These are phyloP conservation scores for Glaciozyma martinii DNA, from an alignment of 768 basidiomycete genomes.

Conservation along the genomic window DNA sequence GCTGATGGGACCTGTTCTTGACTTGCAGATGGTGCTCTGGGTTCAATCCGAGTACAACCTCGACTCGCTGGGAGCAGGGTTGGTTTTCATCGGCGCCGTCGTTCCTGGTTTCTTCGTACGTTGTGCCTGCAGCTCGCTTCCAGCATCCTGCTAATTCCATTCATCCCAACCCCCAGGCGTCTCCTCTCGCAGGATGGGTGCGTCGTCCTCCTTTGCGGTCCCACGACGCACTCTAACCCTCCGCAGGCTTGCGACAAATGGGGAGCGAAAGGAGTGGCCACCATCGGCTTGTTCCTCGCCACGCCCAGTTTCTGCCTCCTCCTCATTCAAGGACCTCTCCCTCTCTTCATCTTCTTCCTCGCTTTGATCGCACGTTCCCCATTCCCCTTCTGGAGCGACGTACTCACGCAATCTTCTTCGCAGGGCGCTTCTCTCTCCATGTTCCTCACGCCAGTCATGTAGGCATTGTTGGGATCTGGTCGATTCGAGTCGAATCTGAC, in stretches of 20 bases:
- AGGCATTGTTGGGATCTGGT: no score
- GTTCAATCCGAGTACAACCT: conserved; percentile 10
- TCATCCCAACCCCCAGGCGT: neutral
- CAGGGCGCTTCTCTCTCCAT: neutral
- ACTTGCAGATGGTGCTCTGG: conserved; percentile 6
- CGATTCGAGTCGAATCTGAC: no score
- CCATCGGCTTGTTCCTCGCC: conserved; percentile 5
- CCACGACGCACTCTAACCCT: neutral
- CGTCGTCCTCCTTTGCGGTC: neutral
- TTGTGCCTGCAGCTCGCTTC: no score
- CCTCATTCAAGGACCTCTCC: conserved; percentile 16
- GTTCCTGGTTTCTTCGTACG: conserved; percentile 12
- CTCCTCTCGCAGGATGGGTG: conserved; percentile 5
- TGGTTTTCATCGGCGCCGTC: conserved; percentile 18
- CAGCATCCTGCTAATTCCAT: no score
- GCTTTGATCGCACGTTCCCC: neutral
- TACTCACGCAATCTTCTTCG: no score
- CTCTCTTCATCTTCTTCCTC: conserved; percentile 26
- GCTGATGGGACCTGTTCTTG: no score
- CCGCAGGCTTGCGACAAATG: neutral
- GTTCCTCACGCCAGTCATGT: neutral
- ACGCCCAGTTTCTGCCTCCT: conserved; percentile 11
- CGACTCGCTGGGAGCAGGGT: conserved; percentile 9
- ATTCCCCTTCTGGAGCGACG: neutral
- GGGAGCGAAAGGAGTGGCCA: conserved; percentile 15